phyloP scores from a whole-genome alignment of 306 rosid genomes.

The Neltuma alba region DNA sequence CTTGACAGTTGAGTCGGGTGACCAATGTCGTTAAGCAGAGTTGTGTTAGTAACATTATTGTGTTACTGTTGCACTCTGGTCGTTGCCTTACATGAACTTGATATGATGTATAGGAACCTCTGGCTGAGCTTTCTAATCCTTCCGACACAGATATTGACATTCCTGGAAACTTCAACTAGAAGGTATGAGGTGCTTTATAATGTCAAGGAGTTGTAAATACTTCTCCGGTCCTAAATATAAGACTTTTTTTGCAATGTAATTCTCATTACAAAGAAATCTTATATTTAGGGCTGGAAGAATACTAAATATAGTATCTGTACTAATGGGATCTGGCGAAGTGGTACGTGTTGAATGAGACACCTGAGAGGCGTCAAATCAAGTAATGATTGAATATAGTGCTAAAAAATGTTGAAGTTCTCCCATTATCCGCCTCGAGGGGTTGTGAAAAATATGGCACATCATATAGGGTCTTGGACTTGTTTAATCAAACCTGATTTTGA shows the following conservation, averaged over 20 bases:
- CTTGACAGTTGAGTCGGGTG: slow-evolving; percentile 29
- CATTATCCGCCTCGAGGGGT: slow-evolving; percentile 38
- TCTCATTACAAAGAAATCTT: too few relatives aligned
- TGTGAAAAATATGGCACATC: slow-evolving; percentile 25
- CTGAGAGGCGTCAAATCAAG: slow-evolving; percentile 29
- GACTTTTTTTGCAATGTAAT: too few relatives aligned
- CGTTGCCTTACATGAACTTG: slow-evolving; percentile 24
- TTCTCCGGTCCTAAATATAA: too few relatives aligned
- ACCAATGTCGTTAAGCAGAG: slow-evolving; percentile 9
- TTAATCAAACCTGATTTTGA: slow-evolving; percentile 19
- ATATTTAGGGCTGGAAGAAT: too few relatives aligned
- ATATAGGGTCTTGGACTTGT: slow-evolving; percentile 23
- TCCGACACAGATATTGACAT: slow-evolving; percentile 80
- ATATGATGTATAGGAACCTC: slow-evolving; percentile 67
- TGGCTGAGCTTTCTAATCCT: slow-evolving; percentile 80
- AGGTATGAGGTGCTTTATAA: slow-evolving; percentile 53
- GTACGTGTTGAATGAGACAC: slow-evolving; percentile 32
- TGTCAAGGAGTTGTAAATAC: slow-evolving; percentile 29
- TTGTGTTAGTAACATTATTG: slow-evolving; percentile 5
- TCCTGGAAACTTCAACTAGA: slow-evolving; percentile 82
- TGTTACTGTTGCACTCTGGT: slow-evolving; percentile 24
- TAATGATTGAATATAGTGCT: slow-evolving; percentile 28
- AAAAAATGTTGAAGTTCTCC: slow-evolving; percentile 39
- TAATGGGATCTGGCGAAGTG: slow-evolving; percentile 44
- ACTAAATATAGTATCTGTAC: slow-evolving; percentile 35